Evolutionary conservation across 2,329 filamentous ascomycete species (phyloP).

Genomic region (Mariannaea sp.): DNA sequence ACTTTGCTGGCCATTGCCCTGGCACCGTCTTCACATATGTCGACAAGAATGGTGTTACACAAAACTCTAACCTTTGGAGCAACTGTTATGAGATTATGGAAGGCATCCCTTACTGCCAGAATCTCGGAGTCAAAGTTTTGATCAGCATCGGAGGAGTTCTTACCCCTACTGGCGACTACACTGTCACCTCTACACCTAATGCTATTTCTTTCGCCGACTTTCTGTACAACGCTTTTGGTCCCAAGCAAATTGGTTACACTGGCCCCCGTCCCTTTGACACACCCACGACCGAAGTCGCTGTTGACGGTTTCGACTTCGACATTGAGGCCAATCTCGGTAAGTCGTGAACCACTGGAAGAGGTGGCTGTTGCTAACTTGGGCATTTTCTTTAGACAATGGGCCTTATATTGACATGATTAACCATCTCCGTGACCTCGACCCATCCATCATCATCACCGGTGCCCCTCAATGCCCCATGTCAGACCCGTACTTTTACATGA

Average conservation of each 20-base stretch:
- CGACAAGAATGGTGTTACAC: constrained; percentile 21
- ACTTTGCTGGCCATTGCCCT: constrained; percentile 48
- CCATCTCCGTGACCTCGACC: constrained; percentile 41
- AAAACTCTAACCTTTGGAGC: constrained; percentile 40
- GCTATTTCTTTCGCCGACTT: constrained; percentile 46
- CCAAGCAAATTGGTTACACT: constrained; percentile 38
- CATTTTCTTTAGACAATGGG: constrained; percentile 35
- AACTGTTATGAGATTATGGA: constrained; percentile 44
- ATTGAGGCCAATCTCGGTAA: constrained; percentile 44
- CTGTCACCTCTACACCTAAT: constrained; percentile 38
- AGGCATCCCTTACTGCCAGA: constrained; percentile 50
- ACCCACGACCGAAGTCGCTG: constrained; percentile 26
- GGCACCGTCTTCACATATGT: constrained; percentile 33
- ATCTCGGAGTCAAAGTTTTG: constrained; percentile 49
- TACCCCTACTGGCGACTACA: constrained; percentile 40
- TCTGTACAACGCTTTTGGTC: constrained; percentile 47
- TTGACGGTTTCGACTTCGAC: constrained; percentile 53
- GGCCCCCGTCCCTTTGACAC: constrained; percentile 49
- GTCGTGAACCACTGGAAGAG: constrained; percentile 10
- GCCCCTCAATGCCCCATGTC: constrained; percentile 51
- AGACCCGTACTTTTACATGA: constrained; percentile 39
- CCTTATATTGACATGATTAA: constrained; percentile 48
- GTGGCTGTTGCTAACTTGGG: background rate
- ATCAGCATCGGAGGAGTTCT: constrained; percentile 48
- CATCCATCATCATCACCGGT: constrained; percentile 46